Evolutionary conservation across 2,329 filamentous ascomycete species (phyloP).

Genomic region (Xylariaceae sp.): DNA sequence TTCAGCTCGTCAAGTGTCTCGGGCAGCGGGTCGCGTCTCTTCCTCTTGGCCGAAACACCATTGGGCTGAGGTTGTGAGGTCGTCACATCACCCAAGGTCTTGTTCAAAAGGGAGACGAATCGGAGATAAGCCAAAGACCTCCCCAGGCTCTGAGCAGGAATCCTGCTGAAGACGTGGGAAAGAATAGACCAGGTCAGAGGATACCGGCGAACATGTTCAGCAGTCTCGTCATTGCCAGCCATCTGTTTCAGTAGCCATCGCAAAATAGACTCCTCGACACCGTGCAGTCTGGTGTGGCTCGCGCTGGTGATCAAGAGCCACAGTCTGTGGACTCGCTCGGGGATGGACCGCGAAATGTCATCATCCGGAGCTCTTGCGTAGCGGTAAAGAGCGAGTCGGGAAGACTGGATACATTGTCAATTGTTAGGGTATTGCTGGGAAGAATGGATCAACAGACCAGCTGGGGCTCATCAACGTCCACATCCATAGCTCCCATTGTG

Average conservation of each 20-base stretch:
- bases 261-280: conserved; percentile 54
- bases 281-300: conserved; percentile 42
- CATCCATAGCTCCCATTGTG: conserved; percentile 25
- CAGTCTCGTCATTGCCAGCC: conserved; percentile 42
- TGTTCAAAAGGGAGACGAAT: conserved; percentile 63
- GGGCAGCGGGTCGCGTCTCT: conserved; percentile 36
- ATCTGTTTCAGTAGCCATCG: conserved; percentile 62
- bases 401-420: conserved; percentile 18
- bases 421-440: not conserved
- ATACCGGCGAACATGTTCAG: conserved; percentile 52
- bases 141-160: conserved; percentile 66
- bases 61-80: conserved; percentile 14
- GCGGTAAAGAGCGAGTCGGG: conserved; percentile 43
- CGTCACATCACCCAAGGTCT: conserved; percentile 58
- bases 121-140: conserved; percentile 66
- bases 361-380: conserved; percentile 54
- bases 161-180: conserved; percentile 55
- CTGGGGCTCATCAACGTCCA: conserved; percentile 16
- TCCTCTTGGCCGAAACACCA: conserved; percentile 32
- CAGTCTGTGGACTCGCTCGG: conserved; percentile 45
- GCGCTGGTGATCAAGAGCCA: conserved; percentile 46
- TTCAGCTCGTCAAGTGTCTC: conserved; percentile 41
- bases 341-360: conserved; percentile 39
- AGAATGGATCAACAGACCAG: conserved; percentile 11
- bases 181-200: conserved; percentile 61